Evolutionary conservation across 192 early-diverging fungal species (phyloP).

Genomic region (Dissophora ornata): DNA sequence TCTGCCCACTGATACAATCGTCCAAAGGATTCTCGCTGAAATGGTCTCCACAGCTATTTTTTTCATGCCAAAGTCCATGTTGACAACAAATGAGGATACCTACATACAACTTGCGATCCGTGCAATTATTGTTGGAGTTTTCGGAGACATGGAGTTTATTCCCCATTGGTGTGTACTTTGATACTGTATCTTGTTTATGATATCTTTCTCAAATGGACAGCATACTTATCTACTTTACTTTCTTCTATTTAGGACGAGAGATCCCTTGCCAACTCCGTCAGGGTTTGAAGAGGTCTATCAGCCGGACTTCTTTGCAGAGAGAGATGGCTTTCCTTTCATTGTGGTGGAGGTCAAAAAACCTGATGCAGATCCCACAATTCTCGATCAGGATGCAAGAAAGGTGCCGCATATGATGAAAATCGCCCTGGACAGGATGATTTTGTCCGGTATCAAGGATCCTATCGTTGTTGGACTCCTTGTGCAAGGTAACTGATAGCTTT

Average conservation of each 20-base stretch:
- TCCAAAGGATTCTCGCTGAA: too few relatives aligned
- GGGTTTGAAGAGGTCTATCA: slow-evolving; percentile 22
- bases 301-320: slow-evolving; percentile 29
- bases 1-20: too few relatives aligned
- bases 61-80: background rate
- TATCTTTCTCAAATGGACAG: too few relatives aligned
- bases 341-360: slow-evolving; percentile 29
- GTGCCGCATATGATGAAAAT: slow-evolving; percentile 22
- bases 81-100: background rate
- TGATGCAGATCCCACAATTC: background rate
- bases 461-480: too few relatives aligned
- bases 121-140: background rate
- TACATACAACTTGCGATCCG: background rate
- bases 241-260: background rate
- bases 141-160: background rate
- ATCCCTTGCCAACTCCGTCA: slow-evolving; percentile 8
- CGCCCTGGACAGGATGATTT: slow-evolving; percentile 1
- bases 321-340: slow-evolving; percentile 11
- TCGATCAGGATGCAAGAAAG: slow-evolving; percentile 11
- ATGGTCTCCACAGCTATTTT: too few relatives aligned
- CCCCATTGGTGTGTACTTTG: slow-evolving; percentile 7
- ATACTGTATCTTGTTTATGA: background rate
- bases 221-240: too few relatives aligned
- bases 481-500: too few relatives aligned
- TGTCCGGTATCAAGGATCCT: slow-evolving; percentile 6